Base-by-base conservation (phyloP, 176 grass and related monocot species). In the Aechmea fasciata region DNA sequence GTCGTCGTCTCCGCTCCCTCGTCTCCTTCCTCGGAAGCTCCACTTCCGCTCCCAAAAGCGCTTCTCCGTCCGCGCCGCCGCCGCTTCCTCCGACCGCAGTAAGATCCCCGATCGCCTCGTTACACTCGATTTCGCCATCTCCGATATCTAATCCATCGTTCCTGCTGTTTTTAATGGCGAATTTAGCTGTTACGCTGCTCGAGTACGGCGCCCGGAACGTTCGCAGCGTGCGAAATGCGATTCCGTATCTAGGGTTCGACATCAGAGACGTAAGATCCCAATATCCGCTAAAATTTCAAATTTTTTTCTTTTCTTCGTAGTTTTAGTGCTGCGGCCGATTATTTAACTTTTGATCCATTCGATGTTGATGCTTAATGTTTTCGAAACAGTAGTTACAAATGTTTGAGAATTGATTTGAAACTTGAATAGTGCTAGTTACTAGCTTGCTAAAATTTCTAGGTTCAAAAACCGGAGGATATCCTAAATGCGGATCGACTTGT, bases 191-290 rank as follows among this genome's bases (percentile, higher is more conserved):
- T 49, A 99, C 87, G 0, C 77, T 99, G 47, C 82, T 99, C 9
- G 94, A 99, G 79, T 99, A 99, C 49, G 89, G 94, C 9, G 94
- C 94, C 11, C 89, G 89, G 5, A 99, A 99, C 66, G 89, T 93
- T 13, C 83, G 94, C 25, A 99, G 94, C 65, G 50, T 99, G 62
- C 94, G 89, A 47, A 99, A 99, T 23, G 94, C 94, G 61, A 93
- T 99, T 72, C 79, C 77, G 67, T 71, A 90, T 77, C 82, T 97
- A 19, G 94, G 94, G 17, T 90, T 90, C 79, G 69, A 67, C 49
- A 85, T 97, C 75, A 88, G 73, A 75, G 94, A 97, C 77, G 94
- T 73, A 22, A 69, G 50, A 15, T 11, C 51, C 28, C 25, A 17
- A 67, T 65, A 11, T 6, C 2, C 12, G 17, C 65, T 22, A 50